A percentile compares a stretch with the other conserved stretches of the same genome.
Evolutionary conservation across 1,284 basidiomycete genomes (phyloP).

Genomic region (Heliocybe sulcata): DNA sequence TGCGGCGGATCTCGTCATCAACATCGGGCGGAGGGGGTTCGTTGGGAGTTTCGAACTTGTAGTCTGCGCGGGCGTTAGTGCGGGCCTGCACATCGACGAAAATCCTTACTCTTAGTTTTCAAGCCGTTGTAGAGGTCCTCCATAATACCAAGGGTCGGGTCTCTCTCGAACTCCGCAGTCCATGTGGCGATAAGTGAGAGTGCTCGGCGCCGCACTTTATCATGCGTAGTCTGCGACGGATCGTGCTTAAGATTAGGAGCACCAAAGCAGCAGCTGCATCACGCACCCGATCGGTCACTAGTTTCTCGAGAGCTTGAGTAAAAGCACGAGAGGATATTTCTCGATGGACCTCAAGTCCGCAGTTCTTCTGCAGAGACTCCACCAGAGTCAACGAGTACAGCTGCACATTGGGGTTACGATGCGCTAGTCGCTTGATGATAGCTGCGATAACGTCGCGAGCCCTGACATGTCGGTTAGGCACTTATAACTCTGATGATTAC

Average conservation of each 20-base stretch:
- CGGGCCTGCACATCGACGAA: background rate
- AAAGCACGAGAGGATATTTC: conserved; percentile 90
- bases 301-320: conserved; percentile 80
- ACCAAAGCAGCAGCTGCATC: background rate
- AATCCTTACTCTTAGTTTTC: conserved; percentile 64
- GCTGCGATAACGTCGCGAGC: conserved; percentile 84
- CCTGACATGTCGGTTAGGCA: conserved; percentile 32
- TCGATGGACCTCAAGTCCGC: conserved; percentile 72
- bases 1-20: conserved; percentile 73
- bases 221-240: conserved; percentile 68
- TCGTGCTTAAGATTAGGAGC: background rate
- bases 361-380: conserved; percentile 91
- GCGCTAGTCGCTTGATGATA: conserved; percentile 84
- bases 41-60: conserved; percentile 58
- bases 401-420: conserved; percentile 96
- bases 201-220: conserved; percentile 78
- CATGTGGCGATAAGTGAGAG: conserved; percentile 76
- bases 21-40: conserved; percentile 65
- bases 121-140: conserved; percentile 83
- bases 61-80: conserved; percentile 36
- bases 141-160: conserved; percentile 84
- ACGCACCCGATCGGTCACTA: conserved; percentile 80
- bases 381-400: conserved; percentile 86
- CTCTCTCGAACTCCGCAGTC: conserved; percentile 80
- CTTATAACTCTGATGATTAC: background rate